Evolutionary conservation across 164 flowering plant genomes (phyloP), one percentile per base, ranked within the genome.

Genomic region (Kalanchoe fedtschenkoi): DNA sequence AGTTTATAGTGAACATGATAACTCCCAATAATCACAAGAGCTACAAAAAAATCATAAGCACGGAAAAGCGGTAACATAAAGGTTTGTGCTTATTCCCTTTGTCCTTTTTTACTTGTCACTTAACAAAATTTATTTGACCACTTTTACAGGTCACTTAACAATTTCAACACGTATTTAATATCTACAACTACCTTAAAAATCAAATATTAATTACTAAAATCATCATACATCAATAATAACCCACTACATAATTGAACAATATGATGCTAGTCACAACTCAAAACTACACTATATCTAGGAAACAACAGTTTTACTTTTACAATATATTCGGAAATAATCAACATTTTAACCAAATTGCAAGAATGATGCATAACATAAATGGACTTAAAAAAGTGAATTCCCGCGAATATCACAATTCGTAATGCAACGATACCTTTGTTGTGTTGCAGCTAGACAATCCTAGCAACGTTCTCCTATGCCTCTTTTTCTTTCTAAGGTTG

Each of bases 391-490:
- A 2, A 46, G n/a, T n/a, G n/a, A n/a, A n/a, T n/a, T 11, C 29
- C 54, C 0, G 10, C 21, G 14, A 47, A 8, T 47, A 22, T 7
- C 54, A 47, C 14, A 47, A 47, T 47, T 6, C 28, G 8, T 47
- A 21, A 47, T 21, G 54, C 26, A 6, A 21, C 2, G 1, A 9
- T 51, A 51, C 56, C 56, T 51, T 51, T 51, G 24, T 51, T 51
- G 24, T 51, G 16, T 17, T 51, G 32, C 4, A 24, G 26, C 56
- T 6, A 9, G 56, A 51, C 16, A 51, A 13, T 51, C 32, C 56
- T 16, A 51, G 32, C 56, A 51, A 51, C 11, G 56, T 32, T 51
- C 26, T 51, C 56, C 30, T 30, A 51, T 51, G 56, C 56, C 56
- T 51, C 56, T 26, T 51, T 51, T 51, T 26, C 56, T 51, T 24